A percentile compares a stretch with the other conserved stretches of the same genome.
These are phyloP conservation scores for Geotrichum bryndzae DNA, from an alignment of 1,139 yeast species.

Conservation along the genomic window DNA sequence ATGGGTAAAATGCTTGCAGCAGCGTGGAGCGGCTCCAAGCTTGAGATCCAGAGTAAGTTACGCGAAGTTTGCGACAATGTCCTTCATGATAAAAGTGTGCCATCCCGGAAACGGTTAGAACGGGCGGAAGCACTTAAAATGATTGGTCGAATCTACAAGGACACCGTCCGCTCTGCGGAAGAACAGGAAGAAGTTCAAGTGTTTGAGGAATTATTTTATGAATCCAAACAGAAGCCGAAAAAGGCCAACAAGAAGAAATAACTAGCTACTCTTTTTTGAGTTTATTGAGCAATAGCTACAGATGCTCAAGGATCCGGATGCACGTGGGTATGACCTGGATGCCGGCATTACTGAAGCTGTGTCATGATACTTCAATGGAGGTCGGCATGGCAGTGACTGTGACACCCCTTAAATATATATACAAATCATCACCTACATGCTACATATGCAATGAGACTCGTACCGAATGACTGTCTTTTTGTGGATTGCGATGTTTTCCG, in stretches of 20 bases:
- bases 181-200: slow-evolving; percentile 89
- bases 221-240: slow-evolving; percentile 69
- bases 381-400: not conserved
- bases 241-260: slow-evolving; percentile 23
- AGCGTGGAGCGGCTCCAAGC: slow-evolving; percentile 91
- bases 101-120: slow-evolving; percentile 52
- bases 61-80: slow-evolving; percentile 79
- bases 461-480: not conserved
- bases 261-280: not conserved
- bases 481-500: too few relatives aligned
- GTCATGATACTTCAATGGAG: not conserved
- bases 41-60: slow-evolving; percentile 81
- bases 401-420: not conserved
- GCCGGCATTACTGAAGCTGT: not conserved
- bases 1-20: slow-evolving; percentile 91
- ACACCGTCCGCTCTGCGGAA: slow-evolving; percentile 63
- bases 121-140: slow-evolving; percentile 74
- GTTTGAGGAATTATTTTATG: slow-evolving; percentile 87
- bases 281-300: not conserved
- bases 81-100: slow-evolving; percentile 56
- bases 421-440: not conserved
- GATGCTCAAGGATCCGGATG: not conserved
- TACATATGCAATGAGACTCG: not conserved
- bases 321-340: not conserved
- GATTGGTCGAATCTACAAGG: slow-evolving; percentile 69